phyloP scores from a whole-genome alignment of 225 moss, liverwort and hornwort species.

The Lunularia cruciata region DNA sequence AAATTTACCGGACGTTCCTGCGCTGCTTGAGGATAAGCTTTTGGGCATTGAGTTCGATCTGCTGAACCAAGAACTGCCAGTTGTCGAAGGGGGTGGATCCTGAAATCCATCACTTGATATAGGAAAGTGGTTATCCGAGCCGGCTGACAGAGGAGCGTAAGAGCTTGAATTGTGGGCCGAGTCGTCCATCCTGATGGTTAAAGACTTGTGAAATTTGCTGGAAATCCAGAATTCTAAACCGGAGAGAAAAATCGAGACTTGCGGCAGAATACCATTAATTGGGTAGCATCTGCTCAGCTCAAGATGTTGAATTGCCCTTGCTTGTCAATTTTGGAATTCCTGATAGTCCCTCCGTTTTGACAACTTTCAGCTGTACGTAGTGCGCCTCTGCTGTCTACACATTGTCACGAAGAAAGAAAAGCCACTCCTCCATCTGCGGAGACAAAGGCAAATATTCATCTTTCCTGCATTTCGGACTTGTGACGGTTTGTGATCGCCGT shows the following conservation, averaged over 20 bases:
- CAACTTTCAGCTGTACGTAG: too few species aligned
- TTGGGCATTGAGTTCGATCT: conserved; percentile 49
- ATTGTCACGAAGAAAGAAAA: not conserved
- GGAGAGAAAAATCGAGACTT: not conserved
- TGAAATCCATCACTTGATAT: conserved; percentile 23
- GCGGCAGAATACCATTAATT: not conserved
- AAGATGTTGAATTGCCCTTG: not conserved
- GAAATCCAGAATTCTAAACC: not conserved
- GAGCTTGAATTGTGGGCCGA: conserved; percentile 23
- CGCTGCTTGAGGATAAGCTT: conserved; percentile 19
- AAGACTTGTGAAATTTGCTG: not conserved
- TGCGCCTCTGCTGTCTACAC: not conserved
- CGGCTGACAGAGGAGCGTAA: conserved; percentile 14
- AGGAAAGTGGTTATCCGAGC: conserved; percentile 16
- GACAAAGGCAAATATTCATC: not conserved
- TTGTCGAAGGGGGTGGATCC: conserved; percentile 25
- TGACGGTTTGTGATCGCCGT: not conserved
- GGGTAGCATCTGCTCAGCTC: conserved; percentile 9
- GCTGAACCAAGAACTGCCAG: conserved; percentile 34
- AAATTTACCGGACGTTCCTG: conserved; percentile 34
- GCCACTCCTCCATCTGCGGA: not conserved
- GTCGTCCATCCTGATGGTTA: conserved; percentile 26
- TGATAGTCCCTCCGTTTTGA: not conserved
- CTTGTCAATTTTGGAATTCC: not conserved
- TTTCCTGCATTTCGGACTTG: not conserved